Evolutionary conservation across 2,329 filamentous ascomycete species (phyloP), one percentile per base, ranked within the genome.

Genomic region (Madurella mycetomatis): DNA sequence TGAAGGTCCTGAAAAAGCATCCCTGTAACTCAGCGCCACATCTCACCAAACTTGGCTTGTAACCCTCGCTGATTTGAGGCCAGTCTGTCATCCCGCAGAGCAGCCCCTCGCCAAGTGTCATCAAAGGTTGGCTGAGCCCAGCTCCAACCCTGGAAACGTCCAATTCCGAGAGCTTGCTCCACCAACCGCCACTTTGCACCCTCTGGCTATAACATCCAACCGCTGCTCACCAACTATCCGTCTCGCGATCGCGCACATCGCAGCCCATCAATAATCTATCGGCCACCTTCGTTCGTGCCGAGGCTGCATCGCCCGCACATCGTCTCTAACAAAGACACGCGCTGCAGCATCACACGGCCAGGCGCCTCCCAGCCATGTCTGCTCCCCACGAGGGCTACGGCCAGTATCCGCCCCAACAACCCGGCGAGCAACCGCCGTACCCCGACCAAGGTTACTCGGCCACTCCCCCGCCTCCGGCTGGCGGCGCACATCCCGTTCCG

Each of bases 301-400:
- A 55, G 49, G 53, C 53, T 51, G 53, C 56, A 55, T 47, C 34
- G 56, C 50, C 40, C 50, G 44, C 50, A 51, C 55, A 48, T 48
- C 43, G 45, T 32, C 43, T 45, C 45, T 37, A 37, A 18, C 48
- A 43, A 41, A n/a, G 48, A 64, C 64, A 55, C 50, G 55, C 45
- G 55, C 56, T 49, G 47, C 55, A 61, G 60, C 63, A 56, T 56
- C 62, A 44, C 58, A 54, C 51, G 60, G 37, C 54, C 50, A 25
- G 25, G 25, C 51, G 53, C 47, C 51, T 65, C 62, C 66, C 64
- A 73, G 66, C 42, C 68, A 84, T 84, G 81, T 80, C 81, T 66
- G 79, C 79, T 65, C 78, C 78, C 59, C 73, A 74, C 63, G 78
- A 82, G 58, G 77, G 76, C 69, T 78, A 80, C 67, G 75, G 76